phyloP scores from a whole-genome alignment of 2,329 filamentous ascomycete genomes.

The Aspergillus pseudoglaucus region DNA sequence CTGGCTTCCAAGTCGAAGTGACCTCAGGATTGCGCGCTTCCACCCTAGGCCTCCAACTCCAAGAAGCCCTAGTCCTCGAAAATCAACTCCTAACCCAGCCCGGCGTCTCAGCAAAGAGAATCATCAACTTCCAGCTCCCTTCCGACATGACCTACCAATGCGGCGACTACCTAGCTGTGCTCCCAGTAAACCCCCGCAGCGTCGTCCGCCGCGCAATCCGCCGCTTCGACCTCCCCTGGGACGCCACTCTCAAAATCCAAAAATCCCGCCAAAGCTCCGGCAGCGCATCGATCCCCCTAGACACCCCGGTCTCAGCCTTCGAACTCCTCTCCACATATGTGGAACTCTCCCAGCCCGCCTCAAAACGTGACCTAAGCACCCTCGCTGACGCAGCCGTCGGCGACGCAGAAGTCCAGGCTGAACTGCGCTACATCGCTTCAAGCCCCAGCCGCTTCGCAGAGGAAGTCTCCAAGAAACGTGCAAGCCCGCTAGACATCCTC shows the following conservation, averaged over 20 bases:
- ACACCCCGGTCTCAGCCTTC: conserved; percentile 52
- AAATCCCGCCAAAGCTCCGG: conserved; percentile 35
- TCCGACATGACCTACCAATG: conserved; percentile 59
- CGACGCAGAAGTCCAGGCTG: conserved; percentile 43
- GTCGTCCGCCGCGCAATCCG: conserved; percentile 59
- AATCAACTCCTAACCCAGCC: conserved; percentile 47
- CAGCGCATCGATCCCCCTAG: conserved; percentile 44
- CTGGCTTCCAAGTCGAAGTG: conserved; percentile 42
- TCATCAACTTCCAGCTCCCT: conserved; percentile 63
- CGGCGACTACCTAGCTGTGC: conserved; percentile 69
- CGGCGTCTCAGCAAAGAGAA: conserved; percentile 52
- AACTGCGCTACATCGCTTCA: conserved; percentile 24
- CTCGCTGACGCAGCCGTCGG: conserved; percentile 41
- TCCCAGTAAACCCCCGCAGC: conserved; percentile 62
- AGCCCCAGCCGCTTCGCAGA: conserved; percentile 37
- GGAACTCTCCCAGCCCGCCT: conserved; percentile 66
- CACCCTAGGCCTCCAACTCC: conserved; percentile 57
- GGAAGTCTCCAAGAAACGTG: conserved; percentile 50
- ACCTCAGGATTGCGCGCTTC: conserved; percentile 49
- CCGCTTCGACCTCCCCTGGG: conserved; percentile 61
- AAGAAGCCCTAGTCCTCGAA: conserved; percentile 54
- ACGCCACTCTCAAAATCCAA: conserved; percentile 58
- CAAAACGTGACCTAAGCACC: conserved; percentile 54
- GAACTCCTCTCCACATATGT: conserved; percentile 65
- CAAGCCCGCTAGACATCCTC: conserved; percentile 57